phyloP scores from a whole-genome alignment of 2,329 filamentous ascomycete species.

The Aspergillus nomiae region DNA sequence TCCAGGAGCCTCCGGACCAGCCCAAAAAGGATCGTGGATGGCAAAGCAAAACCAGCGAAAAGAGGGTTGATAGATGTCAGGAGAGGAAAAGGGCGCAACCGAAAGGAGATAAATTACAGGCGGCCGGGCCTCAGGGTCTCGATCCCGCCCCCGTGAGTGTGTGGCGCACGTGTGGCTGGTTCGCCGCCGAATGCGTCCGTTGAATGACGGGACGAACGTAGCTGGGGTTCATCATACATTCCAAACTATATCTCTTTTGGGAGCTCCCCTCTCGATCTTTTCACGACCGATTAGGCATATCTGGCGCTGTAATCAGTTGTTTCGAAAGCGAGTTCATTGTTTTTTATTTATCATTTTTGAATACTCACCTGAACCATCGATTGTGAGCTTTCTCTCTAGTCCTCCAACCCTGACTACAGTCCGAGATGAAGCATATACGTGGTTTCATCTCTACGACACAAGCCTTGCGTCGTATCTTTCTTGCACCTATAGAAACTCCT shows the following conservation, averaged over 20 bases:
- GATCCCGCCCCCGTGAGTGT: constrained; percentile 13
- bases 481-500: constrained; percentile 22
- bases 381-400: background rate
- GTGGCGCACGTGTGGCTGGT: constrained; percentile 21
- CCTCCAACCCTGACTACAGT: background rate
- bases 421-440: constrained; percentile 36
- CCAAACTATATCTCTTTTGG: background rate
- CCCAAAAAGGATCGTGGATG: constrained; percentile 21
- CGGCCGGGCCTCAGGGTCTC: constrained; percentile 7
- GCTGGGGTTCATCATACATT: background rate
- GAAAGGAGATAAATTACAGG: constrained; percentile 11
- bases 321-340: background rate
- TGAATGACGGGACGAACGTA: background rate
- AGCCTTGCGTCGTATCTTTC: constrained; percentile 33
- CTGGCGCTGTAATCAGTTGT: background rate
- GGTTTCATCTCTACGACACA: constrained; percentile 35
- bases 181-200: constrained; percentile 14
- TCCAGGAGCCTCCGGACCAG: constrained; percentile 27
- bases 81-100: constrained; percentile 24
- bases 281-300: background rate
- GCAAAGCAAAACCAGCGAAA: constrained; percentile 14
- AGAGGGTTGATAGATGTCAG: constrained; percentile 14
- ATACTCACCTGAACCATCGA: background rate
- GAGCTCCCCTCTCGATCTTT: background rate
- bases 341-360: background rate